A percentile compares a stretch with the other conserved stretches of the same genome.
phyloP scores from a whole-genome alignment of 352 stramenopile species.

The Hyaloperonospora arabidopsidis region DNA sequence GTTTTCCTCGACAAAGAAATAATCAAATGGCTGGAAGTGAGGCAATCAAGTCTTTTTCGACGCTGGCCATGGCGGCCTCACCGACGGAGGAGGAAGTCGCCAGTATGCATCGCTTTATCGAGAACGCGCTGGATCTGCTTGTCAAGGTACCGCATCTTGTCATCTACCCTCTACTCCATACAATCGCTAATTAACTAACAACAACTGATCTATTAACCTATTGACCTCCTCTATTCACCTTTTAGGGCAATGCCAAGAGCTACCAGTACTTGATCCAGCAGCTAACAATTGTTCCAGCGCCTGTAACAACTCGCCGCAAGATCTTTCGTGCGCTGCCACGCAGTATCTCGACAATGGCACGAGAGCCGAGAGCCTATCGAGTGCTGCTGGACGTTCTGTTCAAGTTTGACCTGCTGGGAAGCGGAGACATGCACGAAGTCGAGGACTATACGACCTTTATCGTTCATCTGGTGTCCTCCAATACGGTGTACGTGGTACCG shows the following conservation, averaged over 20 bases:
- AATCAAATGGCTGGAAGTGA: constrained; percentile 31
- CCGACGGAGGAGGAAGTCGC: constrained; percentile 49
- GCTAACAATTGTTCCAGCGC: constrained; percentile 34
- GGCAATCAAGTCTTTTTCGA: constrained; percentile 1
- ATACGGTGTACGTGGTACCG: constrained; percentile 73
- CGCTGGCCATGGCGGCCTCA: constrained; percentile 11
- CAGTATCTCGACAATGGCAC: constrained; percentile 68
- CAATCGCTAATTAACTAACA: too few relatives aligned
- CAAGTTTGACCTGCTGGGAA: constrained; percentile 63
- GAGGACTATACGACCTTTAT: constrained; percentile 67
- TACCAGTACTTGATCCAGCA: constrained; percentile 74
- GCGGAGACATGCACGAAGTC: constrained; percentile 39
- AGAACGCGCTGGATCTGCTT: constrained; percentile 74
- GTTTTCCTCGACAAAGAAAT: not conserved
- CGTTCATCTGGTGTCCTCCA: constrained; percentile 75
- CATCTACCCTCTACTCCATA: not conserved
- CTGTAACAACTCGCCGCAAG: constrained; percentile 46
- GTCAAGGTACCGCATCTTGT: constrained; percentile 39
- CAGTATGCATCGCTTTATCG: constrained; percentile 75
- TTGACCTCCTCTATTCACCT: not conserved
- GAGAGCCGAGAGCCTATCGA: constrained; percentile 61
- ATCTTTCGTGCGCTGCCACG: constrained; percentile 67
- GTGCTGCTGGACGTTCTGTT: constrained; percentile 73
- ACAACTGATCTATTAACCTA: too few relatives aligned
- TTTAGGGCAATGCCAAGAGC: constrained; percentile 67